phyloP scores from a whole-genome alignment of 257 asterid species.

The Capsicum rhomboideum region DNA sequence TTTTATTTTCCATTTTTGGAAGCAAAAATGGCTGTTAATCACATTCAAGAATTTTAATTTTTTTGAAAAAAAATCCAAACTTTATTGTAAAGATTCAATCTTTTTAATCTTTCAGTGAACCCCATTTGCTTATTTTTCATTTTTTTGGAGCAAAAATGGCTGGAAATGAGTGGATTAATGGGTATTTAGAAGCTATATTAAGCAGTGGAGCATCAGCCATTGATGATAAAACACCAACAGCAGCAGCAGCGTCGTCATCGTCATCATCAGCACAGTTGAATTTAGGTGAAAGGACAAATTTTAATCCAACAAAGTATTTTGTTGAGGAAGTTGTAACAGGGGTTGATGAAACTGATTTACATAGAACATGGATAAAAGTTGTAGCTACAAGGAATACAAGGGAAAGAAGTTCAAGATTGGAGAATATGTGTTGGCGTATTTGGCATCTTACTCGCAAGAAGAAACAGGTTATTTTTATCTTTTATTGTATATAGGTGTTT shows the following conservation, averaged over 20 bases:
- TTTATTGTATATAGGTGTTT: too few relatives aligned
- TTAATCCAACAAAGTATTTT: constrained; percentile 70
- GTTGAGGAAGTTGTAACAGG: constrained; percentile 79
- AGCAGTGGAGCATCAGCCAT: constrained; percentile 61
- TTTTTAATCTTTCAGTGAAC: neutral
- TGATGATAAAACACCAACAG: constrained; percentile 14
- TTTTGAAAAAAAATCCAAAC: neutral
- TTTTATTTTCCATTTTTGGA: neutral
- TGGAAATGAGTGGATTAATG: constrained; percentile 91
- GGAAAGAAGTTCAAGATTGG: constrained; percentile 66
- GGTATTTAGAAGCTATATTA: constrained; percentile 81
- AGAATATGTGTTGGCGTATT: constrained; percentile 91
- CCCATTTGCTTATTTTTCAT: neutral
- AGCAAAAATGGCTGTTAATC: too few relatives aligned
- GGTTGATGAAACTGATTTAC: constrained; percentile 75
- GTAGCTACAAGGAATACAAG: constrained; percentile 68
- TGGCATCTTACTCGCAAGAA: constrained; percentile 85
- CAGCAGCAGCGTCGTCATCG: neutral
- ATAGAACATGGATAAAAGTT: constrained; percentile 81
- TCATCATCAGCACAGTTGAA: neutral
- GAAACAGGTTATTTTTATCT: constrained; percentile 42
- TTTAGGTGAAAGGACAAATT: constrained; percentile 19
- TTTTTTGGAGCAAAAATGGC: constrained; percentile 33
- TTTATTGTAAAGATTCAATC: neutral
- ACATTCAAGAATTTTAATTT: neutral